Percentiles rank a stretch among this genome's conserved stretches.
Evolutionary conservation across 2,329 filamentous ascomycete species (phyloP).

Genomic region (Claviceps pusilla): DNA sequence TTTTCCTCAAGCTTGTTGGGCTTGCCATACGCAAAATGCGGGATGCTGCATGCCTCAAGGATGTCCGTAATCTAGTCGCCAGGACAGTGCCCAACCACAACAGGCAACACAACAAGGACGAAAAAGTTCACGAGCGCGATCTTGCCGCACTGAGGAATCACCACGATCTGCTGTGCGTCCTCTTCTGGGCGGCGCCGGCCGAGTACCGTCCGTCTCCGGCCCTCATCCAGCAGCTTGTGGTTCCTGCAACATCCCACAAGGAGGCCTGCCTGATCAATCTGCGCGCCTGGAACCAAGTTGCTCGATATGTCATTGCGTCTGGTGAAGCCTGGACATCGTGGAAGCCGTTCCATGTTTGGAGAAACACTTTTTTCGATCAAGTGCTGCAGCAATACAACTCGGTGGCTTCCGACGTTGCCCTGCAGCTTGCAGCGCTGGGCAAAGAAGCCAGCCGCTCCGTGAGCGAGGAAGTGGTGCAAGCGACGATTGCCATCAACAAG

Average conservation of each 20-base stretch:
- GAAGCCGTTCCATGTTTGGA: slow-evolving; percentile 31
- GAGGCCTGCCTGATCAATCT: slow-evolving; percentile 51
- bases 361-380: slow-evolving; percentile 41
- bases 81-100: slow-evolving; percentile 52
- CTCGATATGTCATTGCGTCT: slow-evolving; percentile 39
- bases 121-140: slow-evolving; percentile 43
- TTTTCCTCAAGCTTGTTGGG: slow-evolving; percentile 50
- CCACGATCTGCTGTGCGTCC: slow-evolving; percentile 50
- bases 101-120: slow-evolving; percentile 48
- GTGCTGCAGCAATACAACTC: slow-evolving; percentile 43
- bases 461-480: slow-evolving; percentile 29
- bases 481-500: slow-evolving; percentile 37
- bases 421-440: slow-evolving; percentile 36
- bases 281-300: slow-evolving; percentile 47
- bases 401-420: slow-evolving; percentile 39
- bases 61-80: slow-evolving; percentile 45
- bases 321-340: slow-evolving; percentile 34
- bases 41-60: slow-evolving; percentile 33
- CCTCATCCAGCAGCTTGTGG: slow-evolving; percentile 44
- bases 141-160: slow-evolving; percentile 52
- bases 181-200: slow-evolving; percentile 48
- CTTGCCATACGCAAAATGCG: slow-evolving; percentile 38
- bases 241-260: slow-evolving; percentile 46
- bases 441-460: slow-evolving; percentile 29
- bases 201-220: slow-evolving; percentile 37